Evolutionary conservation across 148 eudicot genomes (phyloP), one percentile per base, ranked within the genome.

Genomic region (Silene conica): DNA sequence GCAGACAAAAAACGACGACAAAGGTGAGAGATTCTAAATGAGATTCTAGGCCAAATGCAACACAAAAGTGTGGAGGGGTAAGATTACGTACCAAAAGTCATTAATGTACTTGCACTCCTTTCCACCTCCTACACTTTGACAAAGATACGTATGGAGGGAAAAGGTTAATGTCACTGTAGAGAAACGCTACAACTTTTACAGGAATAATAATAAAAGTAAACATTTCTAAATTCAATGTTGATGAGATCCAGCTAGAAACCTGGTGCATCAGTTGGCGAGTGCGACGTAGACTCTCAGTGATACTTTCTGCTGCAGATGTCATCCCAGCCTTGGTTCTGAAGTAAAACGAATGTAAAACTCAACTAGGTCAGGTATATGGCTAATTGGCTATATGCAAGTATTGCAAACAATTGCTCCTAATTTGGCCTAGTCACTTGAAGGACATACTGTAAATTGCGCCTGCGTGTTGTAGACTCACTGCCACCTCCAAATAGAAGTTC

Each of bases 281-380:
- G 57, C 95, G 91, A 10, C 98, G 90, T 72, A 94, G 97, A 78
- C 97, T 89, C 54, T 93, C 97, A 54, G 98, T 93, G 80, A 93
- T 93, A 86, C 95, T 89, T 80, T 93, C 97, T 74, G 98, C 98
- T 20, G 98, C 97, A 76, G 95, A 88, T 71, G 98, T 93, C 95
- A 93, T 88, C 73, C 97, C 98, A 69, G 89, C 90, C 82, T 89
- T 91, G 55, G 98, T 94, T 78, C 98, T 93, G 70, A 19, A 45
- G 72, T 25, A 61, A 21, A 73, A 76, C 56, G 6, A 23, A 59
- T 55, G 58, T 22, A 3, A 61, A 60, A 18, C 11, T 20, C 23
- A 73, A 14, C 57, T 12, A 79, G 67, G n/a, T 26, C 63, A 69
- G 28, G 18, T 13, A 20, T 45, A 1, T 21, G 19, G 2, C 43